phyloP scores from a whole-genome alignment of 768 basidiomycete species.

The Nidularia pulvinata region DNA sequence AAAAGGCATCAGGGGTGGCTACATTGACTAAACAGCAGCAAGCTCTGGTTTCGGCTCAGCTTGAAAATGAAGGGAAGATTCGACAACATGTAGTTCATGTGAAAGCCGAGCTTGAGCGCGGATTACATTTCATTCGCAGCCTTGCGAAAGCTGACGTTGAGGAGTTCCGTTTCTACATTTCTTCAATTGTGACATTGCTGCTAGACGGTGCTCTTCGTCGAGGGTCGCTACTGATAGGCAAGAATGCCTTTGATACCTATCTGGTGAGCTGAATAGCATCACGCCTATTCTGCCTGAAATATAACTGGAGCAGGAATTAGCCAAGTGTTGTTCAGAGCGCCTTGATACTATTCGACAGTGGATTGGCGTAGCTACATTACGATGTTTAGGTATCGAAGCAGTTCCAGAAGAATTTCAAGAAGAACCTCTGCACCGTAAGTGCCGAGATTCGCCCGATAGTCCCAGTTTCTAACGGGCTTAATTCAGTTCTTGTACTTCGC shows the following conservation, averaged over 20 bases:
- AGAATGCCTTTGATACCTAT: conserved; percentile 72
- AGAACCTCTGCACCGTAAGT: conserved; percentile 68
- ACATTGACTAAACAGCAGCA: conserved; percentile 84
- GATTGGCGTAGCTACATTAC: conserved; percentile 83
- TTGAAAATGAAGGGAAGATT: conserved; percentile 74
- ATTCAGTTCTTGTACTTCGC: conserved; percentile 73
- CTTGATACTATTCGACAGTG: conserved; percentile 67
- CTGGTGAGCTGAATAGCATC: conserved; percentile 50
- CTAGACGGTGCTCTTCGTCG: conserved; percentile 63
- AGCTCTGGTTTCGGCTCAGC: conserved; percentile 79
- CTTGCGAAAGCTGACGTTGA: conserved; percentile 50
- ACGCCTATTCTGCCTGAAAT: background rate
- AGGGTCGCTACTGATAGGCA: conserved; percentile 63
- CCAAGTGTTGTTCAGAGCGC: conserved; percentile 72
- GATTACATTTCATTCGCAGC: conserved; percentile 67
- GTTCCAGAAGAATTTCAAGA: conserved; percentile 73
- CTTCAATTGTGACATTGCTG: conserved; percentile 56
- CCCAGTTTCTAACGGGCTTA: background rate
- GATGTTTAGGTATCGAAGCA: conserved; percentile 62
- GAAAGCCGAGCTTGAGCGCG: conserved; percentile 59
- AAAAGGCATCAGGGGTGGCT: conserved; percentile 57
- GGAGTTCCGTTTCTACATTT: conserved; percentile 57
- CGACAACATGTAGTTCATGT: conserved; percentile 58
- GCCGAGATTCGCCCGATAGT: background rate
- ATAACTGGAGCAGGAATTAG: conserved; percentile 49